Percentiles rank a stretch among this genome's conserved stretches.
These are phyloP conservation scores for Luvunga scandens DNA, from an alignment of 345 rosid species.

Conservation along the genomic window DNA sequence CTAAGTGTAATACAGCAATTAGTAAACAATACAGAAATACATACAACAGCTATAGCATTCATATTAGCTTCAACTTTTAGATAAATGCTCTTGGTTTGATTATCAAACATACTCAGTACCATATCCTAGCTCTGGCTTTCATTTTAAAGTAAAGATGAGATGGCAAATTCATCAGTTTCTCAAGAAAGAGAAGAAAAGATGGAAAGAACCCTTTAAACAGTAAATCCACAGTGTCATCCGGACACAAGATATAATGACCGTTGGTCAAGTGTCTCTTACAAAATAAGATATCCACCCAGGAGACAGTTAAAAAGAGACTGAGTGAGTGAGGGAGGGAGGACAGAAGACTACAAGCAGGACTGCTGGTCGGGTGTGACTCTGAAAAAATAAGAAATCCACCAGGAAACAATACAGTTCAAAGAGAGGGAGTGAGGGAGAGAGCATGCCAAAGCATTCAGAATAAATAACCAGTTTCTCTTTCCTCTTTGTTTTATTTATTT, in stretches of 20 bases:
- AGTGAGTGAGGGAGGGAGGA: background rate
- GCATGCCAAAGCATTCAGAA: background rate
- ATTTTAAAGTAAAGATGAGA: background rate
- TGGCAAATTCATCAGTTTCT: background rate
- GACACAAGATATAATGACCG: background rate
- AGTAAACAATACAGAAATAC: slow-evolving; percentile 14
- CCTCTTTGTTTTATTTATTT: background rate
- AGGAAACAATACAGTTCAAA: background rate
- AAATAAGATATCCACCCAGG: background rate
- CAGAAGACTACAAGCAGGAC: background rate
- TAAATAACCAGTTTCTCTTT: background rate
- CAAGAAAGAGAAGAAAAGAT: background rate
- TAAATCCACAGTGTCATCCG: background rate
- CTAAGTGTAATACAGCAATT: slow-evolving; percentile 42
- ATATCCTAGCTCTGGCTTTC: background rate
- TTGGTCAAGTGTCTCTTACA: background rate
- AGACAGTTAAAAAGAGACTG: background rate
- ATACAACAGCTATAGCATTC: background rate
- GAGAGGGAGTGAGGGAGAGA: background rate
- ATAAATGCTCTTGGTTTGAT: background rate
- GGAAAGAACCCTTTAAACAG: background rate
- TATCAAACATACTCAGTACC: background rate
- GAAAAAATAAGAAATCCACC: background rate
- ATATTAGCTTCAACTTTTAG: background rate
- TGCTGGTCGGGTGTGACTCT: background rate